A percentile compares a stretch with the other conserved stretches of the same genome.
Evolutionary conservation across 306 rosid genomes (phyloP).

Genomic region (Begonia loranthoides): DNA sequence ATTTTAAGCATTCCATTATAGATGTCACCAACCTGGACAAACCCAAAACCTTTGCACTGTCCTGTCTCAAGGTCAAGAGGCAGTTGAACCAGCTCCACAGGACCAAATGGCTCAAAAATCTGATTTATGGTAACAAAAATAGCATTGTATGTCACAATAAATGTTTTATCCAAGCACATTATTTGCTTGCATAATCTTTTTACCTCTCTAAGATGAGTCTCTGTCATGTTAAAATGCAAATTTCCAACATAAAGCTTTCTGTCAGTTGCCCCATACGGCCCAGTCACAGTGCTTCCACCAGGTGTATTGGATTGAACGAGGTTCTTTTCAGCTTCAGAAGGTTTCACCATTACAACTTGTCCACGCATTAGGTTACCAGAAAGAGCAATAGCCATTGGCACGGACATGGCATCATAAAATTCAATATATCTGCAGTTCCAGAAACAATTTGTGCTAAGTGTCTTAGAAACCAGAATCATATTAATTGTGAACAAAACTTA

Average conservation of each 20-base stretch:
- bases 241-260: slow-evolving; percentile 93
- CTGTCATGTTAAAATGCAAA: slow-evolving; percentile 98
- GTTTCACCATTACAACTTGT: slow-evolving; percentile 98
- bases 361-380: slow-evolving; percentile 93
- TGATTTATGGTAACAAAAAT: slow-evolving; percentile 9
- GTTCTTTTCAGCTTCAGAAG: slow-evolving; percentile 98
- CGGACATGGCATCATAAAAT: slow-evolving; percentile 95
- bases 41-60: slow-evolving; percentile 99
- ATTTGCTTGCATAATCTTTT: background rate
- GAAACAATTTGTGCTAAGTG: slow-evolving; percentile 34
- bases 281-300: slow-evolving; percentile 51
- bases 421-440: slow-evolving; percentile 92
- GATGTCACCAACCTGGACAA: slow-evolving; percentile 67
- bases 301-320: slow-evolving; percentile 83
- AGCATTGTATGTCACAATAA: no score
- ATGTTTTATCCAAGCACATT: no score
- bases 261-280: slow-evolving; percentile 93
- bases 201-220: slow-evolving; percentile 90
- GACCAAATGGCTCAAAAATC: slow-evolving; percentile 99
- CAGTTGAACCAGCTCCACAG: slow-evolving; percentile 83
- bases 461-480: slow-evolving; percentile 22
- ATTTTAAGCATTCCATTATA: background rate
- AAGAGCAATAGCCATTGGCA: slow-evolving; percentile 98
- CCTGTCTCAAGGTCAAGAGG: slow-evolving; percentile 95
- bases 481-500: slow-evolving; percentile 42